Conservation (phyloP, 2,329 filamentous ascomycete species). For the Neonectria hederae region DNA sequence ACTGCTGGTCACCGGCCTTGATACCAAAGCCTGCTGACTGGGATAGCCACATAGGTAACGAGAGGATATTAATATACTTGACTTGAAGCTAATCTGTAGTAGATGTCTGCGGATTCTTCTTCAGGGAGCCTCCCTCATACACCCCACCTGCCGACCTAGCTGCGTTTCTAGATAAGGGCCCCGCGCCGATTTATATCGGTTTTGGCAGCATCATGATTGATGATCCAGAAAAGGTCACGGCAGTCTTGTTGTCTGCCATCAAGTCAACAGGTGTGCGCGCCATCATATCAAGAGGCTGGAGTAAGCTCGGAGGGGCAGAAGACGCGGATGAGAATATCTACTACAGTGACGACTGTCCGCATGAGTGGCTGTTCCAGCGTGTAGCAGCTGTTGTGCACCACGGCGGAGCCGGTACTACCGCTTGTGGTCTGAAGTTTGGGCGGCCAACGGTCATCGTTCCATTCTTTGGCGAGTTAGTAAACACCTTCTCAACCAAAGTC, state of each 20-base stretch:
- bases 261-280: constrained; percentile 70
- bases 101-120: constrained; percentile 70
- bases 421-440: constrained; percentile 73
- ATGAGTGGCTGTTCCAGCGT: constrained; percentile 77
- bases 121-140: constrained; percentile 65
- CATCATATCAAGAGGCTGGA: constrained; percentile 77
- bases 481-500: rapidly evolving
- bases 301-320: constrained; percentile 63
- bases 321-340: constrained; percentile 65
- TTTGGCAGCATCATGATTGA: constrained; percentile 80
- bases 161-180: constrained; percentile 64
- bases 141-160: constrained; percentile 62
- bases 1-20: constrained; percentile 78
- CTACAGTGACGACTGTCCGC: constrained; percentile 75
- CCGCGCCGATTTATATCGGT: constrained; percentile 73
- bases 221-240: constrained; percentile 70
- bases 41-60: constrained; percentile 63
- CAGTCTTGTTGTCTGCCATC: constrained; percentile 74
- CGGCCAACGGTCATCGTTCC: constrained; percentile 77
- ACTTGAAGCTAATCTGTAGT: background rate
- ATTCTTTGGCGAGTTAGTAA: constrained; percentile 67
- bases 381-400: constrained; percentile 74
- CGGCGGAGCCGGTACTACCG: constrained; percentile 77
- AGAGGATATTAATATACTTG: background rate
- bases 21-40: constrained; percentile 74